Evolutionary conservation across 2,329 filamentous ascomycete species (phyloP).

Genomic region (Hypoxylon sp.): DNA sequence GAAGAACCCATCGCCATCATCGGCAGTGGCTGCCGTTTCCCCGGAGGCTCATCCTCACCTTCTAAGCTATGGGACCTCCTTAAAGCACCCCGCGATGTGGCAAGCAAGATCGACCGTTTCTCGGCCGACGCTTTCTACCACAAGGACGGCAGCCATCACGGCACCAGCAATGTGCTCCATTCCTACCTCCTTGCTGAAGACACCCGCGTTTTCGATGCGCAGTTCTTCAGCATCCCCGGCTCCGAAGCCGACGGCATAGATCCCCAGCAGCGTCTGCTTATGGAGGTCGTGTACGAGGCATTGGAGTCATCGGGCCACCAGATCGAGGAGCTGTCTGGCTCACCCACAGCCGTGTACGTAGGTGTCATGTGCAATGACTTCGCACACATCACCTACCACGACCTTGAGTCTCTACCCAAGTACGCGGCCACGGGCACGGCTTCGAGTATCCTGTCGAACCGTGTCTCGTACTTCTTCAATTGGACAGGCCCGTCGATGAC

Average conservation of each 20-base stretch:
- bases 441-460: slow-evolving; percentile 19
- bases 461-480: slow-evolving; percentile 47
- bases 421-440: slow-evolving; percentile 20
- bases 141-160: slow-evolving; percentile 48
- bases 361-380: slow-evolving; percentile 44
- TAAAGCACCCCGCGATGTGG: slow-evolving; percentile 42
- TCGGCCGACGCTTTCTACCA: slow-evolving; percentile 47
- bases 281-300: slow-evolving; percentile 48
- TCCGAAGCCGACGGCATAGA: slow-evolving; percentile 46
- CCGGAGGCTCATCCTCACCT: slow-evolving; percentile 53
- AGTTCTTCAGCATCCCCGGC: slow-evolving; percentile 48
- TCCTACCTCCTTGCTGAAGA: slow-evolving; percentile 48
- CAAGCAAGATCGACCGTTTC: slow-evolving; percentile 46
- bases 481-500: slow-evolving; percentile 52
- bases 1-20: slow-evolving; percentile 59
- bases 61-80: slow-evolving; percentile 56
- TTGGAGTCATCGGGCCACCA: slow-evolving; percentile 46
- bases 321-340: slow-evolving; percentile 37
- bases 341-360: slow-evolving; percentile 42
- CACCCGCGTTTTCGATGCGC: slow-evolving; percentile 43
- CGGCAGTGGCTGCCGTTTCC: slow-evolving; percentile 58
- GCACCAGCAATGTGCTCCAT: slow-evolving; percentile 47
- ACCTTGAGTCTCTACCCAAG: slow-evolving; percentile 23
- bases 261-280: slow-evolving; percentile 38
- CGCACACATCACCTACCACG: slow-evolving; percentile 16